Evolutionary conservation across 192 early-diverging fungal genomes (phyloP).

Genomic region (Phycomyces nitens): DNA sequence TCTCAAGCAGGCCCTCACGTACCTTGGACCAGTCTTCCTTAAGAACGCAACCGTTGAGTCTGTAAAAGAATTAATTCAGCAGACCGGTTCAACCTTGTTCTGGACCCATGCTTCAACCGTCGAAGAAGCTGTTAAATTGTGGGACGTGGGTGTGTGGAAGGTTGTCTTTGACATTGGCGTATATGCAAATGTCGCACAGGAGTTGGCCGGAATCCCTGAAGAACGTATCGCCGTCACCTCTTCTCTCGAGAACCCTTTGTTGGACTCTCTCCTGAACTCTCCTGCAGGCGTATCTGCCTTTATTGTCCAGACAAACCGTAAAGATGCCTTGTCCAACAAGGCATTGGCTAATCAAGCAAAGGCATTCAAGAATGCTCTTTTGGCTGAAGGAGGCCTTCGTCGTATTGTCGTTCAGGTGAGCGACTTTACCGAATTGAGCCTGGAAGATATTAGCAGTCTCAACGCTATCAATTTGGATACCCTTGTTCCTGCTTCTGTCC

Average conservation of each 20-base stretch:
- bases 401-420: slow-evolving; percentile 31
- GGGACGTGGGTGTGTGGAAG: slow-evolving; percentile 48
- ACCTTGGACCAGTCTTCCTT: too few species aligned
- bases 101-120: slow-evolving; percentile 39
- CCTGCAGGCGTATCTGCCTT: slow-evolving; percentile 29
- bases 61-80: background rate
- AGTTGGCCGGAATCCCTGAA: slow-evolving; percentile 34
- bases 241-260: slow-evolving; percentile 7
- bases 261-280: slow-evolving; percentile 15
- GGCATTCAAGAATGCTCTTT: slow-evolving; percentile 26
- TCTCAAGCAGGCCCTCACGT: too few species aligned
- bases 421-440: slow-evolving; percentile 9
- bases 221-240: slow-evolving; percentile 41
- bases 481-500: slow-evolving; percentile 21
- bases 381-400: slow-evolving; percentile 42
- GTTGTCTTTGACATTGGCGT: slow-evolving; percentile 35
- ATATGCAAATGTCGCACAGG: slow-evolving; percentile 23
- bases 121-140: slow-evolving; percentile 41
- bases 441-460: slow-evolving; percentile 33
- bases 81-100: slow-evolving; percentile 29
- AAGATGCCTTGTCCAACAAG: slow-evolving; percentile 17
- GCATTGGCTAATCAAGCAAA: slow-evolving; percentile 25
- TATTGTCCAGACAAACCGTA: slow-evolving; percentile 25
- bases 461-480: slow-evolving; percentile 34
- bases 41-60: slow-evolving; percentile 1